phyloP scores from a whole-genome alignment of 1,139 yeast species.

The Suhomyces yuchorum region DNA sequence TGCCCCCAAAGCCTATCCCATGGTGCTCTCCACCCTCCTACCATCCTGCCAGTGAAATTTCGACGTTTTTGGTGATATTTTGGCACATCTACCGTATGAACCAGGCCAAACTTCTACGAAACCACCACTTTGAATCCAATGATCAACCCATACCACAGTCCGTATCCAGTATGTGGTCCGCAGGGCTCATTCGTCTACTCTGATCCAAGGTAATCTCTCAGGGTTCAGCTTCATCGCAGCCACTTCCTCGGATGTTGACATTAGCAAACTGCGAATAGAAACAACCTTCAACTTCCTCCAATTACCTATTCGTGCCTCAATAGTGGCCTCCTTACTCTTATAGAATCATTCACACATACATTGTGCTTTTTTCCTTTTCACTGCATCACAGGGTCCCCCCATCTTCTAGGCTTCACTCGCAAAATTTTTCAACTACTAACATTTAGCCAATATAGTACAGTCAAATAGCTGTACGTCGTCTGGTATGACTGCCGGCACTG shows the following conservation, averaged over 20 bases:
- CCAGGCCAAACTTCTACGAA: not conserved
- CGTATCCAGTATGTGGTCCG: too few relatives aligned
- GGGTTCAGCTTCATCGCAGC: not conserved
- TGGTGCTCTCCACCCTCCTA: not conserved
- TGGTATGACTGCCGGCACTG: not conserved
- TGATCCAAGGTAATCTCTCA: not conserved
- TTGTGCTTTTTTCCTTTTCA: too few relatives aligned
- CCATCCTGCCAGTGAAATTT: not conserved
- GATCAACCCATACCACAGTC: too few relatives aligned
- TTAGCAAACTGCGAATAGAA: not conserved
- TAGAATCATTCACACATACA: not conserved
- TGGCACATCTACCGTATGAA: not conserved
- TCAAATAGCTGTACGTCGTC: slow-evolving; percentile 11
- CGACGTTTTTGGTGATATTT: not conserved
- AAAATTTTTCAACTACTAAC: slow-evolving; percentile 12
- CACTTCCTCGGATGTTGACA: not conserved
- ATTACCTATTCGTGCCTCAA: not conserved
- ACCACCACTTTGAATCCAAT: not conserved
- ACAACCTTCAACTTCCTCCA: not conserved
- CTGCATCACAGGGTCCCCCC: not conserved
- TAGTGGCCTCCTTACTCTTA: not conserved
- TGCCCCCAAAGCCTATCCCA: not conserved
- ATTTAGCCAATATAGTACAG: slow-evolving; percentile 13
- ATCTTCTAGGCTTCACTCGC: not conserved
- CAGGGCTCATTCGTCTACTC: too few relatives aligned